A percentile compares a stretch with the other conserved stretches of the same genome.
Conservation (phyloP, 768 basidiomycete species). For the Phlegmacium glaucopus region DNA sequence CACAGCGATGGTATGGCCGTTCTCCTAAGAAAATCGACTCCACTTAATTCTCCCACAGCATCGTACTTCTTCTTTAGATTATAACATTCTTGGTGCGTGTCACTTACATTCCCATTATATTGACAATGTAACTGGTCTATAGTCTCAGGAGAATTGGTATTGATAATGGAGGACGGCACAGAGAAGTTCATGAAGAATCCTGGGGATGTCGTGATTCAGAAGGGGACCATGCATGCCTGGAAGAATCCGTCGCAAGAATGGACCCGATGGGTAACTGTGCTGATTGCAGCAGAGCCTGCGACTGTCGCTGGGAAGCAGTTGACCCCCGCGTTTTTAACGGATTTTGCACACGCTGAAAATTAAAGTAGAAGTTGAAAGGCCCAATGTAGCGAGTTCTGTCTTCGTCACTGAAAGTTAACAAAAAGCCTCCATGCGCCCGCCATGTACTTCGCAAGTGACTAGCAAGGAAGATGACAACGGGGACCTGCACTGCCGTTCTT, state of each 20-base stretch:
- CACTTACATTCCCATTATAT: background rate
- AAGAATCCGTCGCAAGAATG: slow-evolving; percentile 50
- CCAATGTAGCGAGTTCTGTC: slow-evolving; percentile 2
- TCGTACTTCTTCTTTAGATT: slow-evolving; percentile 57
- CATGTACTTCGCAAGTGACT: slow-evolving; percentile 71
- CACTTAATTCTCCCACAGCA: slow-evolving; percentile 21
- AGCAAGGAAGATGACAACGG: slow-evolving; percentile 68
- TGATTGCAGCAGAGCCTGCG: slow-evolving; percentile 54
- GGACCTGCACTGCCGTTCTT: slow-evolving; percentile 74
- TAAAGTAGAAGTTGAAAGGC: background rate
- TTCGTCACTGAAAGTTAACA: slow-evolving; percentile 59
- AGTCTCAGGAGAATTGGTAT: slow-evolving; percentile 54
- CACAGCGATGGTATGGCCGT: slow-evolving; percentile 43
- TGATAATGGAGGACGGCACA: slow-evolving; percentile 54
- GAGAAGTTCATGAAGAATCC: slow-evolving; percentile 51
- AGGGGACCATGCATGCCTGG: slow-evolving; percentile 62
- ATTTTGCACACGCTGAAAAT: background rate
- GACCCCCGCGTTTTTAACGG: slow-evolving; percentile 25
- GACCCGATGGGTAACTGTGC: slow-evolving; percentile 49
- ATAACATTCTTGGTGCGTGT: slow-evolving; percentile 52
- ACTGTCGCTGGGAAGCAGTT: slow-evolving; percentile 41
- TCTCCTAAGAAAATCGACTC: background rate
- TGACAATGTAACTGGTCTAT: slow-evolving; percentile 8
- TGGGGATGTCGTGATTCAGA: slow-evolving; percentile 55
- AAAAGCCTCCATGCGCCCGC: slow-evolving; percentile 72